Conservation (phyloP, 345 rosid species). For the Aquilaria malaccensis region DNA sequence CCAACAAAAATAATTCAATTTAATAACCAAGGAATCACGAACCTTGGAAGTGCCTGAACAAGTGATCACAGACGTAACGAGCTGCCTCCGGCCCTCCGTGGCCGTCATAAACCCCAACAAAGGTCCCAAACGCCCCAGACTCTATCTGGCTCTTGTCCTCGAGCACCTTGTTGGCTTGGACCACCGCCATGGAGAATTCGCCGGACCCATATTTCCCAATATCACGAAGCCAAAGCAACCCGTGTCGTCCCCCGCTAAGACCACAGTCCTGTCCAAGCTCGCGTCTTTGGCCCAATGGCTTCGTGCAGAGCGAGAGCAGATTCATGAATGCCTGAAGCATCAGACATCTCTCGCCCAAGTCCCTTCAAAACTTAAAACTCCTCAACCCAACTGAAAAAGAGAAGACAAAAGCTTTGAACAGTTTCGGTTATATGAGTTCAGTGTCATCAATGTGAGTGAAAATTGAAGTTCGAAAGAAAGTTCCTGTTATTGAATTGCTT, state of each 20-base stretch:
- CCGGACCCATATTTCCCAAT: constrained; percentile 57
- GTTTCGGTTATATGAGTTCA: constrained; percentile 1
- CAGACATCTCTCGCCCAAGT: constrained; percentile 63
- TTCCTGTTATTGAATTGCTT: background rate
- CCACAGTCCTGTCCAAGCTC: constrained; percentile 17
- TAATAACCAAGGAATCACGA: constrained; percentile 14
- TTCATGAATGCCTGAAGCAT: constrained; percentile 91
- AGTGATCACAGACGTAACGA: constrained; percentile 76
- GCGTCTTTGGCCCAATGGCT: constrained; percentile 56
- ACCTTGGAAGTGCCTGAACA: constrained; percentile 78
- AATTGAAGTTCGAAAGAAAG: background rate
- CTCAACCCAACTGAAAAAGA: constrained; percentile 7
- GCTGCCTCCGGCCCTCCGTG: constrained; percentile 92
- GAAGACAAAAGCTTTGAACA: constrained; percentile 1
- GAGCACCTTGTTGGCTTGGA: constrained; percentile 80
- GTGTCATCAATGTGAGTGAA: background rate
- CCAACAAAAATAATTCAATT: background rate
- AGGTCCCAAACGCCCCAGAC: constrained; percentile 85
- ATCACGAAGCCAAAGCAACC: constrained; percentile 77
- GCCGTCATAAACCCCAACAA: constrained; percentile 88
- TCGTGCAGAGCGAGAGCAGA: constrained; percentile 70
- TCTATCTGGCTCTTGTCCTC: constrained; percentile 94
- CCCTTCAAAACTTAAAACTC: constrained; percentile 23
- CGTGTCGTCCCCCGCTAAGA: constrained; percentile 30
- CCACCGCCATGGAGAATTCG: constrained; percentile 86